These are phyloP conservation scores for Boletus eberwhitei DNA, from an alignment of 768 basidiomycete species.

Conservation along the genomic window DNA sequence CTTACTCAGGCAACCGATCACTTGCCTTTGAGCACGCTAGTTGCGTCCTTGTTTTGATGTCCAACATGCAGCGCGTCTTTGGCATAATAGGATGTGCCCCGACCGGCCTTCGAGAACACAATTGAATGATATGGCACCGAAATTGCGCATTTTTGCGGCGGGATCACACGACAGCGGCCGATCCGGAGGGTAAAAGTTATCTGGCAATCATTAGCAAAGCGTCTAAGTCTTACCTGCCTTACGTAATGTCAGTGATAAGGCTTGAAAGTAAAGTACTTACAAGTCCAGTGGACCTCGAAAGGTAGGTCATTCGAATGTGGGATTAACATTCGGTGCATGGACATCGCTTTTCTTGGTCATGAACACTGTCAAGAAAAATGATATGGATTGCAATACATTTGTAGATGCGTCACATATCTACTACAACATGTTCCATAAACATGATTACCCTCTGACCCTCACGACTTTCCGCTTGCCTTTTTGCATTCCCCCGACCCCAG, in stretches of 20 bases:
- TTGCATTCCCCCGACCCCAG: constrained; percentile 35
- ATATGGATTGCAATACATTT: constrained; percentile 17
- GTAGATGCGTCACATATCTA: constrained; percentile 15
- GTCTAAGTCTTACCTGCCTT: not conserved
- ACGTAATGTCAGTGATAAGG: no score
- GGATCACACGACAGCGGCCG: not conserved
- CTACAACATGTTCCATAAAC: not conserved
- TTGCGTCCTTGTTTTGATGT: not conserved
- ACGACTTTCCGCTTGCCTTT: constrained; percentile 84
- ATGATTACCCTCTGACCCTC: constrained; percentile 55
- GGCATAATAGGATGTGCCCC: not conserved
- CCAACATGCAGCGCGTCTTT: not conserved
- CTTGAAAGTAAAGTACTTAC: no score
- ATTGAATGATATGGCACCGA: not conserved
- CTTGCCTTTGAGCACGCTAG: not conserved
- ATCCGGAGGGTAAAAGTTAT: not conserved
- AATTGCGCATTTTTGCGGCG: not conserved
- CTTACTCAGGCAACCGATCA: no score
- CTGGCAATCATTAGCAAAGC: not conserved
- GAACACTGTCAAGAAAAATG: not conserved
- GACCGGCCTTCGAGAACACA: not conserved
- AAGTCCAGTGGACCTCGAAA: not conserved
- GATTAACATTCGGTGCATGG: no score
- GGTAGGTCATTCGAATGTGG: not conserved
- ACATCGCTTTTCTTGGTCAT: no score